These are phyloP conservation scores for Apostasia shenzhenica DNA, from an alignment of 106 monocot genomes.

Conservation along the genomic window DNA sequence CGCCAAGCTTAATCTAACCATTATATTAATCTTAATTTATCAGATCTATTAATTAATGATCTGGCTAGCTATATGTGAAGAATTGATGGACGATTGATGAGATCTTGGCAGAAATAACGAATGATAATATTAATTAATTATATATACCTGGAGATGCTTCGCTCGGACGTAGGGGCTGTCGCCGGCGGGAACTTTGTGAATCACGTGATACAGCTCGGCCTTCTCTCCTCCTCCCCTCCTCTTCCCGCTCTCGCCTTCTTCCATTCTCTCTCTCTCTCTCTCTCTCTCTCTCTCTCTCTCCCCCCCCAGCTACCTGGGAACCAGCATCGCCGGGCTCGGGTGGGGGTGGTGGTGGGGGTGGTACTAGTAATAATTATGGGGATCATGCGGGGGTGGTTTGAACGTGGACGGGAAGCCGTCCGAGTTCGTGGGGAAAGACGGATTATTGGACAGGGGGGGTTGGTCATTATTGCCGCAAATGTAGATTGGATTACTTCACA, in stretches of 20 bases:
- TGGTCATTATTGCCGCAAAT: too few species aligned
- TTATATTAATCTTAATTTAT: too few species aligned
- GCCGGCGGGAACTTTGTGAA: constrained; percentile 18
- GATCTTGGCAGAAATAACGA: too few species aligned
- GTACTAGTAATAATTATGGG: too few species aligned
- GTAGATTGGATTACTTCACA: too few species aligned
- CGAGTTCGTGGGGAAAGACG: not conserved
- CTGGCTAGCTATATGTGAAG: too few species aligned
- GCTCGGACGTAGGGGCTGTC: constrained; percentile 23
- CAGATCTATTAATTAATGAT: too few species aligned
- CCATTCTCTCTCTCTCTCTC: constrained; percentile 3
- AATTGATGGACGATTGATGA: too few species aligned
- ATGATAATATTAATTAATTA: not conserved
- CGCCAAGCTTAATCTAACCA: too few species aligned
- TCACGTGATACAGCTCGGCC: constrained; percentile 14
- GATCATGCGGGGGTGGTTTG: not conserved
- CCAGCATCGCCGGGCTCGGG: too few species aligned
- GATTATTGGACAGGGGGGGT: constrained; percentile 1
- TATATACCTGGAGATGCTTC: constrained; percentile 17
- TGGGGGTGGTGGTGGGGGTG: too few species aligned
- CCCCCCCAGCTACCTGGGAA: too few species aligned
- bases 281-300: constrained; percentile 7
- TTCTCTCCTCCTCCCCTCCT: constrained; percentile 11
- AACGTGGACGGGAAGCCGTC: constrained; percentile 5
- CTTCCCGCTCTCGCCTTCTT: not conserved